Evolutionary conservation across 768 basidiomycete genomes (phyloP).

Genomic region (Paxillus involutus): DNA sequence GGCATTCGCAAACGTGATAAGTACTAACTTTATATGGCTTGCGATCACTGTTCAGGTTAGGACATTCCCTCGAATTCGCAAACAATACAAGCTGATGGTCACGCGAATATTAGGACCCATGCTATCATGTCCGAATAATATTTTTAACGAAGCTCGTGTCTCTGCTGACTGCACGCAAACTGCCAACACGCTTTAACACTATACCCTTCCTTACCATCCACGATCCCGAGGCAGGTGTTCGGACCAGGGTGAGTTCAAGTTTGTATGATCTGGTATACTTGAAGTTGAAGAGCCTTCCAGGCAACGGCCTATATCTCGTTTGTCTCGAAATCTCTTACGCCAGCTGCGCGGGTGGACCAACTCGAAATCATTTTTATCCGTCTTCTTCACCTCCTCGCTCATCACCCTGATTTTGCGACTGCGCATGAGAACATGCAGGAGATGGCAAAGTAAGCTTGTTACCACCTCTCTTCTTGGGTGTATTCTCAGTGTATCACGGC

Average conservation of each 20-base stretch:
- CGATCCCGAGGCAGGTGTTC: constrained; percentile 87
- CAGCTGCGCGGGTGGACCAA: constrained; percentile 58
- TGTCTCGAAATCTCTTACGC: constrained; percentile 44
- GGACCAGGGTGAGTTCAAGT: constrained; percentile 49
- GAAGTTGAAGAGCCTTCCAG: constrained; percentile 31
- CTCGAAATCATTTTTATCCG: constrained; percentile 86
- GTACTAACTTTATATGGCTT: constrained; percentile 62
- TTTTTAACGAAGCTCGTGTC: constrained; percentile 77
- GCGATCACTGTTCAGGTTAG: constrained; percentile 77
- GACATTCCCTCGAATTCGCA: background rate
- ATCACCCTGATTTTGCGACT: constrained; percentile 88
- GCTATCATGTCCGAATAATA: constrained; percentile 77
- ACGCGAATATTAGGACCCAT: constrained; percentile 63
- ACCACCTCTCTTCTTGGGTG: background rate
- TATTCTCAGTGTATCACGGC: background rate
- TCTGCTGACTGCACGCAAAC: constrained; percentile 61
- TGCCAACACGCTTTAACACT: constrained; percentile 74
- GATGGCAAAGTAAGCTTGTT: constrained; percentile 69
- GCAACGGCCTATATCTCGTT: constrained; percentile 56
- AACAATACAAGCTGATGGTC: background rate
- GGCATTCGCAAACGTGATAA: constrained; percentile 55
- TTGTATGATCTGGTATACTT: background rate
- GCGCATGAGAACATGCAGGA: constrained; percentile 69
- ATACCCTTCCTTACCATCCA: constrained; percentile 87
- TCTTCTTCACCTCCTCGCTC: constrained; percentile 83